Conservation (phyloP, 495 filamentous ascomycete species). For the Penicillium coffeae region DNA sequence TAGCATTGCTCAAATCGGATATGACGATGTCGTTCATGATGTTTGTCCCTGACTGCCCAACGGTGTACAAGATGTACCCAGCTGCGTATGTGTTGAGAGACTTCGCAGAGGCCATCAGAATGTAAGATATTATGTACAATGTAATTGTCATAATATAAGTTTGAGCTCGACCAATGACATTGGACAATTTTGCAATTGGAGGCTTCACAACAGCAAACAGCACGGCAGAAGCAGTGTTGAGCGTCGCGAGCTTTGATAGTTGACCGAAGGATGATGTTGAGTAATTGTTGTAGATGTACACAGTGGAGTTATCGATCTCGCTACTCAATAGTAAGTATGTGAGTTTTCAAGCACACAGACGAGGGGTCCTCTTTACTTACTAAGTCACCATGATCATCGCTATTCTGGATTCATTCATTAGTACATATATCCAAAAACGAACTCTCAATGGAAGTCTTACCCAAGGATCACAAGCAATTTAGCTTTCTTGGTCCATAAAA, state of each 20-base stretch:
- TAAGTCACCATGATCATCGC: slow-evolving; percentile 47
- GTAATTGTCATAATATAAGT: slow-evolving; percentile 42
- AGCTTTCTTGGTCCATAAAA: slow-evolving; percentile 39
- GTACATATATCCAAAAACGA: background rate
- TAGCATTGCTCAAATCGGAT: slow-evolving; percentile 43
- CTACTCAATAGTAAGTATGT: too few species aligned
- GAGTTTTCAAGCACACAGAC: too few species aligned
- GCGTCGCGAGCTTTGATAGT: slow-evolving; percentile 37
- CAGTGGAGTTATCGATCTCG: slow-evolving; percentile 47
- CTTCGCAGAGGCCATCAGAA: slow-evolving; percentile 43
- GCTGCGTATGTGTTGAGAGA: slow-evolving; percentile 42
- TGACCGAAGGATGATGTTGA: slow-evolving; percentile 41
- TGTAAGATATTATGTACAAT: slow-evolving; percentile 44
- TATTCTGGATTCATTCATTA: slow-evolving; percentile 19
- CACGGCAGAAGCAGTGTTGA: slow-evolving; percentile 43
- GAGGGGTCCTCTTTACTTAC: too few species aligned
- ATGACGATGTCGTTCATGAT: slow-evolving; percentile 47
- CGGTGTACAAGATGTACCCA: slow-evolving; percentile 41
- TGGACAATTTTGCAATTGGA: slow-evolving; percentile 46
- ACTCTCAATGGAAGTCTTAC: slow-evolving; percentile 18
- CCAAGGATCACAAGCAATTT: slow-evolving; percentile 40
- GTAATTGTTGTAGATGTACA: slow-evolving; percentile 45
- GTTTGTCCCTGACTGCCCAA: slow-evolving; percentile 44
- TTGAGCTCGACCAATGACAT: slow-evolving; percentile 43
- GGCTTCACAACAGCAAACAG: slow-evolving; percentile 45